A percentile compares a stretch with the other conserved stretches of the same genome.
These are phyloP conservation scores for Helichrysum umbraculigerum DNA, from an alignment of 129 eudicot genomes.

Conservation along the genomic window DNA sequence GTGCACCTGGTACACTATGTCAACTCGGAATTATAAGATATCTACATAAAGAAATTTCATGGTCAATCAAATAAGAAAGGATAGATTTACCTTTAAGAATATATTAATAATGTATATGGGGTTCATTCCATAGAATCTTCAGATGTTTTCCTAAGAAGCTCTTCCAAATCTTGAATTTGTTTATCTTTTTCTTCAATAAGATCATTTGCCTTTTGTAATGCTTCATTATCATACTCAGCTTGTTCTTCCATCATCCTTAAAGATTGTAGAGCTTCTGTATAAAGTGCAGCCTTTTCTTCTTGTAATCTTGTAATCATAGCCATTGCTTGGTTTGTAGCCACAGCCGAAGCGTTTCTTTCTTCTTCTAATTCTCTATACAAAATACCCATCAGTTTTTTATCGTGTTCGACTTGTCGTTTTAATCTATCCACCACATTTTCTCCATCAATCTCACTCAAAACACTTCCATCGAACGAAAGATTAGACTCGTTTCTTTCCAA, in stretches of 20 bases:
- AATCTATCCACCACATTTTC: conserved; percentile 66
- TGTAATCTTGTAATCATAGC: conserved; percentile 98
- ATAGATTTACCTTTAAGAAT: conserved; percentile 4
- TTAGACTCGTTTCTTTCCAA: conserved; percentile 91
- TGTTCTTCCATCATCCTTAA: conserved; percentile 98
- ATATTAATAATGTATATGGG: neutral
- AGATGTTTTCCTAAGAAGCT: conserved; percentile 38
- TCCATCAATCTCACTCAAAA: conserved; percentile 83
- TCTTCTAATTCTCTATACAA: conserved; percentile 90
- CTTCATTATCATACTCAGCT: conserved; percentile 85
- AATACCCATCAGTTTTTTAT: conserved; percentile 55
- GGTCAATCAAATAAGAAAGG: neutral
- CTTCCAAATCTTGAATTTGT: conserved; percentile 63
- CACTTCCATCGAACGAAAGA: conserved; percentile 77
- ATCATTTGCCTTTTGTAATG: conserved; percentile 70
- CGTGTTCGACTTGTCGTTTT: conserved; percentile 88
- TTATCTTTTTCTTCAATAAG: conserved; percentile 74
- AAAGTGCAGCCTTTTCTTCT: conserved; percentile 90
- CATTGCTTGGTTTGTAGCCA: conserved; percentile 93
- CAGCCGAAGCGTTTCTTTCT: conserved; percentile 93
- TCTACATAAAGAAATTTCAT: conserved; percentile 8
- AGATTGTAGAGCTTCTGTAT: conserved; percentile 86
- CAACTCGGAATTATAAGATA: neutral
- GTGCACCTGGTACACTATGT: neutral
- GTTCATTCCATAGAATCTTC: conserved; percentile 32